Base-by-base conservation (phyloP, 1,139 yeast species). In the Komagataea norvegica region DNA sequence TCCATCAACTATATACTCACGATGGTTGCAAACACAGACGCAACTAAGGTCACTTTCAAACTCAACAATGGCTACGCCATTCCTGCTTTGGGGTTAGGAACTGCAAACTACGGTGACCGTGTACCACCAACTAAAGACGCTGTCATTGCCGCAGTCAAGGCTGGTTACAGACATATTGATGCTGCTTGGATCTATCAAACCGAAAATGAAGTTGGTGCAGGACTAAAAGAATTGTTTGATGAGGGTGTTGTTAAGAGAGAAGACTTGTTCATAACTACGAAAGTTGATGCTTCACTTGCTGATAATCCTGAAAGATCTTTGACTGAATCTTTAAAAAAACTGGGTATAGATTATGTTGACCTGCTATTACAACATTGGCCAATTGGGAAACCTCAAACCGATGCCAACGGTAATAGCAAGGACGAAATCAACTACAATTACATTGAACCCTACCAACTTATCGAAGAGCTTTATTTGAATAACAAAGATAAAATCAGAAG, bases 351-450 rank as follows among this genome's bases (percentile, higher is more conserved):
- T 23, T 75, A 77, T 46, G 77, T 77, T 28, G 81, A 77, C 51
- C 59, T 77, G 40, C 55, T 70, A 10, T 62, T 77, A 43, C 80
- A 74, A 45, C 82, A 77, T 53, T 77, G 82, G 82, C 84, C 83
- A 6, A 40, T 57, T 2, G 49, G 65, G 21, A 79, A 76, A 0
- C 61, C 65, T 15, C 55, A 70, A 17, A 43, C 57, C 2, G 77
- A 64, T 39, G 68, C 28, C 4, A 14, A 33, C 9, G 30, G 34
- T 13, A 28, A 29, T 14, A 22, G 23, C 5, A 14, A 20, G 5
- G 29, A 14, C 8, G 26, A 25, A n/a, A 14, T 29, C 25, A 32
- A 33, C 15, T 30, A 25, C n/a, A 62, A 64, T 37, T 75, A 57
- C 47, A 58, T 74, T 29, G 68, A 65, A 5, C 70, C 73, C 13